Base-by-base conservation (phyloP, 2,329 filamentous ascomycete species). In the Chaetomiaceae sp. region DNA sequence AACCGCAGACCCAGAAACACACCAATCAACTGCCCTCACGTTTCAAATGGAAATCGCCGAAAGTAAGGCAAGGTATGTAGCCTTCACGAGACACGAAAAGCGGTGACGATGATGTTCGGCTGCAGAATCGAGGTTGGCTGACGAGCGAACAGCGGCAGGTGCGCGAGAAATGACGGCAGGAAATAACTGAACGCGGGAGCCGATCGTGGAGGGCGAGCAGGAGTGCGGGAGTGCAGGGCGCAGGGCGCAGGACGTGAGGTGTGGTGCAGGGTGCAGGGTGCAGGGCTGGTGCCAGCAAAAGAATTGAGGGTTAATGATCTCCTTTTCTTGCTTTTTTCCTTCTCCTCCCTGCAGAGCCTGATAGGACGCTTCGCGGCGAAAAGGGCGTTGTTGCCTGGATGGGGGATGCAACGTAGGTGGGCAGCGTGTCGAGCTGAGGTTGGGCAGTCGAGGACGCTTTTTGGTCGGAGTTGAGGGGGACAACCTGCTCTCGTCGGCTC, bases 401-500 rank as follows among this genome's bases (percentile, higher is more conserved):
- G 44, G 20, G 34, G 45, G 27, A 40, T 44, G 44, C 33, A 40
- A 33, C 43, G 9, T 39, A 21, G 31, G 30, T n/a, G 23, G 49
- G 53, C 51, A 54, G 55, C 55, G 57, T 56, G 57, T 58, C 57
- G 53, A 48, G 30, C 27, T 39, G 42, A 57, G 57, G 57, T 59
- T 59, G 58, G 56, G 52, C 58, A 56, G 54, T 49, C 35, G 44
- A 50, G 38, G 50, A 41, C 44, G 52, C 53, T 44, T 53, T 10
- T 10, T 27, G 6, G 54, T 54, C 54, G 53, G 37, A 49, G 44
- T 55, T 58, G 53, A 53, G 50, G 53, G 55, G 53, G 52, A 43
- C 34, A 42, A 50, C 13, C 30, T 37, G 34, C n/a, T n/a, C n/a
- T n/a, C n/a, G n/a, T n/a, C n/a, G n/a, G n/a, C n/a, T n/a, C n/a